Evolutionary conservation across 2,329 filamentous ascomycete species (phyloP), one percentile per base, ranked within the genome.

Genomic region (Pseudocercospora eumusae): DNA sequence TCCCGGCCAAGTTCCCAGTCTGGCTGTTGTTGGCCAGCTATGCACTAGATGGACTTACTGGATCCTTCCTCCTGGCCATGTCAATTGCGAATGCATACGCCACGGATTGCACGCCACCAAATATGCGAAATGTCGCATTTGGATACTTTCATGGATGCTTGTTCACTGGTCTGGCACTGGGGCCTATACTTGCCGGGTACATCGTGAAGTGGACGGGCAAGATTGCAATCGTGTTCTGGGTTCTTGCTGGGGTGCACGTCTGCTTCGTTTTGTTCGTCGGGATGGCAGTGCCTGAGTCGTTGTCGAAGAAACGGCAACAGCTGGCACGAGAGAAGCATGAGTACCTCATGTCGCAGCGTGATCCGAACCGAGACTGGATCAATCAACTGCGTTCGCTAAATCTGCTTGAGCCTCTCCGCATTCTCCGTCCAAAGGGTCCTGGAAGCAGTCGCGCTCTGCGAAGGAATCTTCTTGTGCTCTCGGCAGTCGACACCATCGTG

Each of bases 71-170:
- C 0, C 86, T 91, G 0, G 89, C 88, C 27, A 89, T 89, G 80
- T 87, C 89, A 50, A 79, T 96, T 61, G 88, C 86, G 21, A 88
- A 96, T 74, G 92, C 93, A 0, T 99, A 98, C 75, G 88, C 90
- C 11, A 88, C 91, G 44, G 95, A 99, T 75, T 96, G 92, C 76
- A 93, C 92, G 0, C 81, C 89, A 3, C 90, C 92, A 0, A 88
- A 90, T 28, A 86, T 86, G 71, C 87, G 95, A 20, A 90, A 89
- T 63, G 89, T 96, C 7, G 86, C 88, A 4, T 95, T 98, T 75
- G 93, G 92, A 6, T 93, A 93, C 73, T 88, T 98, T 70, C 91
- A 98, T 70, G 92, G 91, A 10, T 92, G 89, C 68, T 81, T 99
- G 8, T 98, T 96, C 75, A 83, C 85, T 1, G 95, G 95, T n/a